Evolutionary conservation across 148 eudicot species (phyloP), one percentile per base, ranked within the genome.

Genomic region (Suaeda aralocaspica): DNA sequence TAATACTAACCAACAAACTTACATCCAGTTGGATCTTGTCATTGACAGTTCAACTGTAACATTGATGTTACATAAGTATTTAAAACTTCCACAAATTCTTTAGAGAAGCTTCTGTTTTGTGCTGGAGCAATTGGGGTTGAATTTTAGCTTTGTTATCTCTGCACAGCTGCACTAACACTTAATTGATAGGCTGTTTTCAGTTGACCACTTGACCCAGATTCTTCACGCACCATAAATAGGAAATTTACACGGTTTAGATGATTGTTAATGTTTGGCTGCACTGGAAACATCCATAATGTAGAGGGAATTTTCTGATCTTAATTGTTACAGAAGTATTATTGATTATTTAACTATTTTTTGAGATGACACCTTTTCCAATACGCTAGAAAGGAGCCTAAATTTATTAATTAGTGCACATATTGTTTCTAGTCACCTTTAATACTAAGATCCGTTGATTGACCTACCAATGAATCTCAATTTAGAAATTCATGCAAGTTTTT

Each of bases 91-190:
- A 48, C 19, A 41, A 63, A 1, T 2, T 29, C 48, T 39, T 25
- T 22, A 63, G 13, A 39, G 49, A 41, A 63, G 66, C 30, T 63
- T 42, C 49, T 63, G 66, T 19, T 26, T 63, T 63, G 41, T 10
- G 28, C 33, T 0, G 22, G 9, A 9, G 44, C 31, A 25, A 3
- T 9, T n/a, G 31, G 50, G 16, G 46, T 61, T 19, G 24, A 16
- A 61, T 3, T 4, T 13, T 9, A 0, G 3, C 16, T n/a, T 14
- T 28, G 26, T 60, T 61, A 34, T n/a, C n/a, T n/a, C n/a, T n/a
- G n/a, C n/a, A n/a, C n/a, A n/a, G n/a, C n/a, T n/a, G n/a, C n/a
- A n/a, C n/a, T n/a, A n/a, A n/a, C n/a, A n/a, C n/a, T n/a, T n/a
- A n/a, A n/a, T n/a, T n/a, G n/a, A n/a, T n/a, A n/a, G n/a, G n/a